Conservation (phyloP, 768 basidiomycete genomes). For the Polyporus arcularius region DNA sequence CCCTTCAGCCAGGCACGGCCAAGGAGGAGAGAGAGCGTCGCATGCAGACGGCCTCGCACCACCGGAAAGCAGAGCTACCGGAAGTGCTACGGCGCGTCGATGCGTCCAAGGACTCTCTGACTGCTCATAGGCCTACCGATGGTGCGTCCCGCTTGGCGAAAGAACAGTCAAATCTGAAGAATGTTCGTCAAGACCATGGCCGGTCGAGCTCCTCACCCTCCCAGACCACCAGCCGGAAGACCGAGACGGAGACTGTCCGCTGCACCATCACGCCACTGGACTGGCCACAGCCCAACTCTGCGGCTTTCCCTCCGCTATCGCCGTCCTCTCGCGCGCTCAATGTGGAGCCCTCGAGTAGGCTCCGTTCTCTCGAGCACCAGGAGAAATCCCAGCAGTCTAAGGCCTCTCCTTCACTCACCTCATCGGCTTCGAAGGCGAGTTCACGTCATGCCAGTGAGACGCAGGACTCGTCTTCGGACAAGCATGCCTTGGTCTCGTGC, state of each 20-base stretch:
- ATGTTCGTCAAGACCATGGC: not conserved
- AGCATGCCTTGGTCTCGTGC: no score
- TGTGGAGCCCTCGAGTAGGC: not conserved
- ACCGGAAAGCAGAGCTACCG: not conserved
- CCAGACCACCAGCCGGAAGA: not conserved
- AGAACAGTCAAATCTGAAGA: no score
- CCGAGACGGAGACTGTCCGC: not conserved
- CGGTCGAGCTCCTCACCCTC: not conserved
- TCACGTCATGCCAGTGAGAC: no score
- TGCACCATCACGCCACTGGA: not conserved
- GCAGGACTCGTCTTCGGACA: no score
- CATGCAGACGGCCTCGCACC: not conserved
- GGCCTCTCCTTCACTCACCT: no score
- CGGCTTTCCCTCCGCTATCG: not conserved
- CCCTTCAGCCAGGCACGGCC: not conserved
- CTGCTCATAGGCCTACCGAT: no score
- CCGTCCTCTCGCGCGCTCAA: not conserved
- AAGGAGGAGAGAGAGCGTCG: not conserved
- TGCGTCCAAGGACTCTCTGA: not conserved
- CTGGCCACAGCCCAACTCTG: not conserved
- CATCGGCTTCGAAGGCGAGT: no score
- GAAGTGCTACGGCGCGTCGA: not conserved
- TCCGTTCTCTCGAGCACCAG: no score
- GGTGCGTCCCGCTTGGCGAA: no score
- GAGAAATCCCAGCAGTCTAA: no score